Evolutionary conservation across 441 rosid species (phyloP), one percentile per base, ranked within the genome.

Genomic region (Gossypium laxum): DNA sequence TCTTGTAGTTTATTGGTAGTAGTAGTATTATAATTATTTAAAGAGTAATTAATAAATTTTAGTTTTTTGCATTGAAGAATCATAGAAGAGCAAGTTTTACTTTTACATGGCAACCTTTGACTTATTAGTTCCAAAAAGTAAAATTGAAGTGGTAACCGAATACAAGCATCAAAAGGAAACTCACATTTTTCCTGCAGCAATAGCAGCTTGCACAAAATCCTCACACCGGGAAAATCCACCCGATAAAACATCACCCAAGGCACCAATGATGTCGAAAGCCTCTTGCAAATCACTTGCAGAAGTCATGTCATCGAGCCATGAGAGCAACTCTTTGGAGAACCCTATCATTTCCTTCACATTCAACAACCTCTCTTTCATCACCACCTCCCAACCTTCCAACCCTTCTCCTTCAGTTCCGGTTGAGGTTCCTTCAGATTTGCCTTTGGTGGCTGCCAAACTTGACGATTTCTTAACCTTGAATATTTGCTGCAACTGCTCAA

Each of bases 401-500:
- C 82, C 84, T 73, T 81, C 86, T 52, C 78, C 85, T 3, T 83
- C 88, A 1, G 73, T 81, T 65, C 72, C 80, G 1, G 60, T 56
- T 1, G 87, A 78, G 34, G 85, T 79, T 70, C 91, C 94, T 80
- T 82, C 90, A 24, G 80, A 78, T 75, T 59, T 32, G 22, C 65
- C 65, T 32, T 72, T 77, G 61, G 6, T 72, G 24, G 80, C 2
- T 56, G 77, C 80, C 0, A 24, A 52, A 28, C 75, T 80, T 1
- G 82, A 48, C 24, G 84, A 69, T 80, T 85, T 91, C 78, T 83
- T 90, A 8, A 82, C 87, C 84, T 96, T 96, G 77, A 87, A 87
- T 52, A 87, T 89, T 65, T 15, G 88, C 77, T 93, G 99, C 77
- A 96, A 86, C 88, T 91, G 98, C 85, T 96, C 97, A 34, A 96